These are phyloP conservation scores for Fraxinus pennsylvanica DNA, from an alignment of 257 asterid species.

Conservation along the genomic window DNA sequence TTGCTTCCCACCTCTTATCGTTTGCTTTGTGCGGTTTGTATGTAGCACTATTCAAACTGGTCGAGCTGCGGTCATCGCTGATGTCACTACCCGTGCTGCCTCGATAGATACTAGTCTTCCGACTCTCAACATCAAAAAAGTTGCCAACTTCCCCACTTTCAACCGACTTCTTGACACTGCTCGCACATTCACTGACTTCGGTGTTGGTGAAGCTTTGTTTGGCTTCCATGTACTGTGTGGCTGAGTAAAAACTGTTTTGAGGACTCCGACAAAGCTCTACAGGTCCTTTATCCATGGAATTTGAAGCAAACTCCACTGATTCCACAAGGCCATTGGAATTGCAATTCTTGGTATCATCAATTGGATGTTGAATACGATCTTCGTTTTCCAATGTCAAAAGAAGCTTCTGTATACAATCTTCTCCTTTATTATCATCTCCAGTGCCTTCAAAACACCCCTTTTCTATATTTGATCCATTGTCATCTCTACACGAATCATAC, in stretches of 20 bases:
- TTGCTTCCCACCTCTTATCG: constrained; percentile 67
- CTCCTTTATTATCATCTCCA: constrained; percentile 33
- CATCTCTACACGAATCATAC: constrained; percentile 13
- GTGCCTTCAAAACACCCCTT: constrained; percentile 20
- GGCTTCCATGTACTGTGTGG: constrained; percentile 47
- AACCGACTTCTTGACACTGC: constrained; percentile 48
- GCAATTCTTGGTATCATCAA: constrained; percentile 31
- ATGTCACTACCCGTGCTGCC: constrained; percentile 57
- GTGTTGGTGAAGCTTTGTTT: constrained; percentile 52
- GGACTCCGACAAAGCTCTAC: constrained; percentile 45
- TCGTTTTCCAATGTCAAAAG: constrained; percentile 16
- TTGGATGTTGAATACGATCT: constrained; percentile 30
- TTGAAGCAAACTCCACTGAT: constrained; percentile 29
- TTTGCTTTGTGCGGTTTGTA: constrained; percentile 66
- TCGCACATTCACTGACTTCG: constrained; percentile 44
- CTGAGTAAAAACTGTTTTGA: constrained; percentile 43
- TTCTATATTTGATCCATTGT: constrained; percentile 26
- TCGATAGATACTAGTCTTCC: constrained; percentile 49
- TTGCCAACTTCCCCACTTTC: constrained; percentile 52
- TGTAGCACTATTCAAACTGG: constrained; percentile 46
- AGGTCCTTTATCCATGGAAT: constrained; percentile 26
- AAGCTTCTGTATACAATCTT: constrained; percentile 24
- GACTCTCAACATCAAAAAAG: constrained; percentile 50
- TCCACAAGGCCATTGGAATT: constrained; percentile 38
- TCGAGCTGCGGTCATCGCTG: constrained; percentile 66